phyloP scores from a whole-genome alignment of 345 rosid genomes.

The Nasturtium officinale region DNA sequence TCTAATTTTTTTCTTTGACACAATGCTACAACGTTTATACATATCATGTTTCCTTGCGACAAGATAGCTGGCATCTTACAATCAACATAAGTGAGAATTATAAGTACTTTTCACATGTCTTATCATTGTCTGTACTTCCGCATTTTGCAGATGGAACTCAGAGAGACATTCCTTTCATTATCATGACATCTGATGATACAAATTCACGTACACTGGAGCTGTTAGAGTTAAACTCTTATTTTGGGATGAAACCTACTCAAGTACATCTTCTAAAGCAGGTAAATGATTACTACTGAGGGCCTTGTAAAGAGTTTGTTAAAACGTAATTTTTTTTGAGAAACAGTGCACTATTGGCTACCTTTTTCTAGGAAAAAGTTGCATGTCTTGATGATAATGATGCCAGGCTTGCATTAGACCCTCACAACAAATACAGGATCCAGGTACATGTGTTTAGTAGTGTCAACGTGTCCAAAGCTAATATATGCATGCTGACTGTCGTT shows the following conservation, averaged over 20 bases:
- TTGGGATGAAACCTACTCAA: constrained; percentile 90
- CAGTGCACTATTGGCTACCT: not conserved
- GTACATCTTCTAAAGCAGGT: constrained; percentile 95
- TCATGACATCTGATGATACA: constrained; percentile 98
- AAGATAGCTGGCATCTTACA: constrained; percentile 6
- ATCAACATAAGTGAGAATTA: not conserved
- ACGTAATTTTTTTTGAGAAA: not conserved
- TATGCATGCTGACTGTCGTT: not conserved
- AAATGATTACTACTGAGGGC: constrained; percentile 15
- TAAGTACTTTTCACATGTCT: not conserved
- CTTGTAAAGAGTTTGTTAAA: not conserved
- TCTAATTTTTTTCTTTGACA: not conserved
- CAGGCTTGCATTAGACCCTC: constrained; percentile 77
- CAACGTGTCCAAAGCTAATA: constrained; percentile 9
- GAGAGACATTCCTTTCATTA: constrained; percentile 76
- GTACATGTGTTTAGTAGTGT: constrained; percentile 42
- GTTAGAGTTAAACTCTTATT: constrained; percentile 73
- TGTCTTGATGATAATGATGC: constrained; percentile 96
- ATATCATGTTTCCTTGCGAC: constrained; percentile 4
- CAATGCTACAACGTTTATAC: not conserved
- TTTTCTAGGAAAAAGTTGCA: constrained; percentile 90
- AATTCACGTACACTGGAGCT: constrained; percentile 70
- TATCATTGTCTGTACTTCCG: not conserved
- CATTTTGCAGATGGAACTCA: constrained; percentile 53
- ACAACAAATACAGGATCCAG: constrained; percentile 85